Base-by-base conservation (phyloP, 305 asterid genomes). In the Fraxinus velutina region DNA sequence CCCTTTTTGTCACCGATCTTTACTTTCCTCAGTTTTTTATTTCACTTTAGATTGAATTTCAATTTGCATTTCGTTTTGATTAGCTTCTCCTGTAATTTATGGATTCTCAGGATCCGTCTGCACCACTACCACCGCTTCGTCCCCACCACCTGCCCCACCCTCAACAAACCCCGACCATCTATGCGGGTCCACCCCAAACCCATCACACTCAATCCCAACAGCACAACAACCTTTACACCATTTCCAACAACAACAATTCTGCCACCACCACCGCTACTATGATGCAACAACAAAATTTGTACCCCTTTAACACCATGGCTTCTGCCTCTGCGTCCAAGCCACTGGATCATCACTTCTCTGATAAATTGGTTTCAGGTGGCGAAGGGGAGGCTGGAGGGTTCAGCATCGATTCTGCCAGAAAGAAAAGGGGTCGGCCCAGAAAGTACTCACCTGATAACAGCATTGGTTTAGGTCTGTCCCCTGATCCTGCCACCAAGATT, bases 381-480 rank as follows among this genome's bases (percentile, higher is more conserved):
- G 85, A 84, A 5, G 90, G 87, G 0, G 87, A 81, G 15, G n/a
- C 72, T 22, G 86, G 87, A 2, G 91, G 89, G 85, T 89, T 86
- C 85, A 85, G 39, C 90, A 74, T 87, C 62, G 94, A 91, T 83
- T 87, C 92, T 9, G 86, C 91, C 34, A 90, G 89, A 78, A 93
- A 92, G 90, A 93, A 91, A 72, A 85, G 96, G 81, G 97, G 97
- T 2, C 85, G 97, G 27, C 97, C 97, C 0, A 91, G 97, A 78
- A 93, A 92, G 81, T 90, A 88, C 82, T 91, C 96, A 0, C 95
- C 96, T 0, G 96, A 90, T 71, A 89, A 86, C 84, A 89, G 89
- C 90, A 91, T 92, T 84, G 95, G 92, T 1, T 83, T 93, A 5
- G 93, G 92, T 6, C 91, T 93, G 17, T 89, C 97, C 5, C 91